Base-by-base conservation (phyloP, 2,329 filamentous ascomycete genomes). In the Fusarium tricinctum region DNA sequence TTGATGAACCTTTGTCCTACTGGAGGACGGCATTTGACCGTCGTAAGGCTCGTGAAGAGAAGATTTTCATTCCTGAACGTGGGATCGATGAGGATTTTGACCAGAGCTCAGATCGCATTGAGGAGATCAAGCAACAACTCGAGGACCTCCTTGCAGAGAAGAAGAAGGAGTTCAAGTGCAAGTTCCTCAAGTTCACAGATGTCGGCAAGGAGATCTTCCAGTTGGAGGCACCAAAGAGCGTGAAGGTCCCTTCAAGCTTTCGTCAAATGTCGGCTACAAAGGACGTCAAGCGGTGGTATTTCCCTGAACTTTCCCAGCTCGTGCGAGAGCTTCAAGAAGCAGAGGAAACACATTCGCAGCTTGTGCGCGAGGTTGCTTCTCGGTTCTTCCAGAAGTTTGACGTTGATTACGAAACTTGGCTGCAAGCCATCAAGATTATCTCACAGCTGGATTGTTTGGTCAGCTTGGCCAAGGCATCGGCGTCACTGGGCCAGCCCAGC, bases 121-220 rank as follows among this genome's bases (percentile, higher is more conserved):
- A 90, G n/a, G 84, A 88, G 38, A 91, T 97, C 72, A 91, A 95
- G 76, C 82, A 84, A 6, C 86, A 93, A 47, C 85, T 99, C 1
- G 83, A 94, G 5, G 81, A 85, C 6, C 81, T 98, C 2, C 82
- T 98, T 4, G 88, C 89, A 51, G 85, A 88, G 71, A 90, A 91
- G 69, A 91, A 92, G 65, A 86, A 87, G 33, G 88, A 94, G 43
- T 83, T 97, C 6, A 92, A 91, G 63, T 93, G 91, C 60, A 91
- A 86, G 69, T 86, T 86, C 0, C 85, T 95, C 65, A 89, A 89
- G 75, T 96, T 90, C 73, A 89, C 89, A 28, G 93, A 98, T 75
- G 91, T 97, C 9, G 96, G 96, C 64, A 99, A 99, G 78, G 96
- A 99, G 75, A 93, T 99, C 52, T 98, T 97, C 80, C 95, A 99